phyloP scores from a whole-genome alignment of 2,329 filamentous ascomycete genomes.

The Elsinoe fawcettii region DNA sequence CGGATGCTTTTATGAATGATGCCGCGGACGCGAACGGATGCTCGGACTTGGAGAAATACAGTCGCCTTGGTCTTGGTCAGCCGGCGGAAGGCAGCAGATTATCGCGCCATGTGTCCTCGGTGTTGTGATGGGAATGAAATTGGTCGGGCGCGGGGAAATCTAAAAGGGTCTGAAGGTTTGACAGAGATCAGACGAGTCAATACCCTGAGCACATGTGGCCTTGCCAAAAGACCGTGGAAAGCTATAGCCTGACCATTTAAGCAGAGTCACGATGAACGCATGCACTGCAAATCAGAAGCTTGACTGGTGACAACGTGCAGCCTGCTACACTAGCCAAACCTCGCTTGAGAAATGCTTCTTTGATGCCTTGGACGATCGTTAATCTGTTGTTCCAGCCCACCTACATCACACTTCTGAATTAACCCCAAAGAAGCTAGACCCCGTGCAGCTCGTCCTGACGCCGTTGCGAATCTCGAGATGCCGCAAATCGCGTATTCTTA shows the following conservation, averaged over 20 bases:
- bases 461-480: neutral
- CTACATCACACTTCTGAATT: neutral
- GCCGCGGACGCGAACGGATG: slow-evolving; percentile 2
- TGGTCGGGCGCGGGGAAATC: slow-evolving; percentile 10
- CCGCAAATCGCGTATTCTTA: neutral
- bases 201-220: slow-evolving; percentile 4
- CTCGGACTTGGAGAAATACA: neutral
- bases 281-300: neutral
- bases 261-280: slow-evolving; percentile 1
- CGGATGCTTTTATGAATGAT: neutral
- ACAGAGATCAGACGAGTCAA: neutral
- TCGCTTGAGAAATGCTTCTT: neutral
- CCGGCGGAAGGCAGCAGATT: neutral
- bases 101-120: slow-evolving; percentile 3
- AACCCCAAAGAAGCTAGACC: neutral
- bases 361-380: slow-evolving; percentile 7
- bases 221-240: neutral
- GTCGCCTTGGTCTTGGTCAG: slow-evolving; percentile 10
- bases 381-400: slow-evolving; percentile 6
- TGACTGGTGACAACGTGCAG: neutral
- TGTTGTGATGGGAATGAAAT: slow-evolving; percentile 11
- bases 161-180: neutral
- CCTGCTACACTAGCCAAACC: slow-evolving; percentile 10
- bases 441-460: neutral
- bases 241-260: slow-evolving; percentile 2